Percentiles rank a stretch among this genome's conserved stretches.
Conservation (phyloP, 2,329 filamentous ascomycete genomes). For the Cordyceps cicadae region DNA sequence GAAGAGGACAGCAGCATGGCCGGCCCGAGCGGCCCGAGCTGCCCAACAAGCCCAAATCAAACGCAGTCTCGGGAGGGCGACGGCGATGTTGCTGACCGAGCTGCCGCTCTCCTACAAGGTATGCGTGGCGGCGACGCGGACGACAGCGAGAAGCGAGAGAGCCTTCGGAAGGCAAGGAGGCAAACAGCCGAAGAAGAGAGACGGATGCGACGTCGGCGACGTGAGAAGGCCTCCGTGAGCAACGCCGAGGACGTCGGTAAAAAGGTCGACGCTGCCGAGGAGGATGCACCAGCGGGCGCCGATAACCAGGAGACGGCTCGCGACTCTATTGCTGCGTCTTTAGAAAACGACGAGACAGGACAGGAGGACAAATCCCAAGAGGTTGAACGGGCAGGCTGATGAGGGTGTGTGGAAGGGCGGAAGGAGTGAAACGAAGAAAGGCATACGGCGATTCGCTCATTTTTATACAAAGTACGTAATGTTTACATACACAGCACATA, state of each 20-base stretch:
- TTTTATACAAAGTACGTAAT: slow-evolving; percentile 25
- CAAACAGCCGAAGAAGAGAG: slow-evolving; percentile 77
- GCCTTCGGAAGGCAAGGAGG: slow-evolving; percentile 50
- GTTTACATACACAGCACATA: slow-evolving; percentile 22
- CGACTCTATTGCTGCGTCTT: background rate
- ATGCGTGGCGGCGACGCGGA: slow-evolving; percentile 61
- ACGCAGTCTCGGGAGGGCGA: slow-evolving; percentile 39
- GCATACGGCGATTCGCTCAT: background rate
- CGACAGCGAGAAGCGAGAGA: slow-evolving; percentile 48
- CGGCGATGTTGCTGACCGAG: slow-evolving; percentile 76
- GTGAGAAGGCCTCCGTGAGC: slow-evolving; percentile 47
- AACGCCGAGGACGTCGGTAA: slow-evolving; percentile 19
- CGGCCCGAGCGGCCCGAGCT: slow-evolving; percentile 44
- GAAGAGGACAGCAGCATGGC: slow-evolving; percentile 34
- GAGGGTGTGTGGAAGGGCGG: background rate
- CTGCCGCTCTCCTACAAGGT: slow-evolving; percentile 74
- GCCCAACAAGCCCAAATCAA: slow-evolving; percentile 30
- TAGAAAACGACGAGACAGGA: slow-evolving; percentile 12
- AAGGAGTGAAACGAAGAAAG: background rate
- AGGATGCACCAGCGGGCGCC: slow-evolving; percentile 15
- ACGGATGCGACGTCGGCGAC: slow-evolving; percentile 55
- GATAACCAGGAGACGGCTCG: slow-evolving; percentile 8
- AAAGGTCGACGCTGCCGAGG: slow-evolving; percentile 16
- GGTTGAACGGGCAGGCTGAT: background rate
- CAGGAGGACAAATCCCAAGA: background rate